Percentiles rank a stretch among this genome's conserved stretches.
Conservation (phyloP, 371 early-diverging fungal species). For the Mortierella sp. region DNA sequence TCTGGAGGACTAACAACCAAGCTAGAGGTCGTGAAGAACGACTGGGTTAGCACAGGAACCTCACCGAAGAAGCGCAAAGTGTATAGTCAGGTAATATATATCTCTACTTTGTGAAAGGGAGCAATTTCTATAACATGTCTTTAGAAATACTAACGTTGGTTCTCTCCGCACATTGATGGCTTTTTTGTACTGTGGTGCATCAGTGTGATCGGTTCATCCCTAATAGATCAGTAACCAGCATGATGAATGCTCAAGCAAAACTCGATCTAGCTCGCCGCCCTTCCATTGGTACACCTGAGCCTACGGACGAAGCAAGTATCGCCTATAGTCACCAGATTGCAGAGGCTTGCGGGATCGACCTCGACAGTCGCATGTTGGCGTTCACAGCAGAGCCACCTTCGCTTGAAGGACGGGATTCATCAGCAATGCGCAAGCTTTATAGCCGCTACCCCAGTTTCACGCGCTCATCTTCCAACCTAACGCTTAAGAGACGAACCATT, state of each 20-base stretch:
- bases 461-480: slow-evolving; percentile 32
- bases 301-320: slow-evolving; percentile 15
- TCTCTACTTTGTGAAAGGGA: neutral
- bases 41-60: slow-evolving; percentile 18
- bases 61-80: slow-evolving; percentile 38
- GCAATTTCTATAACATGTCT: no score
- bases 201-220: slow-evolving; percentile 53
- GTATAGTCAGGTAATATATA: slow-evolving; percentile 13
- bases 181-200: neutral
- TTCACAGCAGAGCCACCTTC: slow-evolving; percentile 79
- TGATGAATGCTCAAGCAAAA: slow-evolving; percentile 33
- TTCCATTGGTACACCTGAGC: slow-evolving; percentile 8
- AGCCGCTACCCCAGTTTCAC: slow-evolving; percentile 53
- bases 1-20: slow-evolving; percentile 30
- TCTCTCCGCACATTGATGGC: no score
- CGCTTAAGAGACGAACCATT: slow-evolving; percentile 71
- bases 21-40: slow-evolving; percentile 45
- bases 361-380: slow-evolving; percentile 77
- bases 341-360: slow-evolving; percentile 77
- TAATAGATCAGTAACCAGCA: slow-evolving; percentile 26
- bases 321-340: slow-evolving; percentile 84
- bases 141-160: no score
- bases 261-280: slow-evolving; percentile 34
- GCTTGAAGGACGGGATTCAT: slow-evolving; percentile 44
- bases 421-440: slow-evolving; percentile 32